These are phyloP conservation scores for Eutrema japonicum DNA, from an alignment of 345 rosid genomes.

Conservation along the genomic window DNA sequence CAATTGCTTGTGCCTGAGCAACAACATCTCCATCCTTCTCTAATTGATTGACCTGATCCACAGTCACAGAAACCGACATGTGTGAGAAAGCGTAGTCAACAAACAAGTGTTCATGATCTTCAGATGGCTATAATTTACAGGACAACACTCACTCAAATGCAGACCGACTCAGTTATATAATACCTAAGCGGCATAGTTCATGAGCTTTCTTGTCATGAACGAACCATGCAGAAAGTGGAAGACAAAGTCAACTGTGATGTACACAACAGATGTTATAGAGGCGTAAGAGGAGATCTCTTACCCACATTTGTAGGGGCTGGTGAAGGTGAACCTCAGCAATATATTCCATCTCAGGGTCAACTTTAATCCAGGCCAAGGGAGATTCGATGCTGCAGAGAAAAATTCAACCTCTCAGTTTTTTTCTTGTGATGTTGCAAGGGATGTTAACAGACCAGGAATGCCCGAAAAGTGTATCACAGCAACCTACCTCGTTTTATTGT, in stretches of 20 bases:
- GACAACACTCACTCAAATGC: slow-evolving; percentile 10
- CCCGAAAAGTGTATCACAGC: slow-evolving; percentile 5
- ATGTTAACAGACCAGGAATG: slow-evolving; percentile 34
- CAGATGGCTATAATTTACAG: slow-evolving; percentile 23
- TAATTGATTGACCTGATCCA: slow-evolving; percentile 77
- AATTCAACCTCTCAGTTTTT: slow-evolving; percentile 24
- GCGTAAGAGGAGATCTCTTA: slow-evolving; percentile 50
- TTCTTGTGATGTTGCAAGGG: slow-evolving; percentile 34
- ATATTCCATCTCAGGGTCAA: slow-evolving; percentile 99
- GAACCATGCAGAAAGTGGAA: slow-evolving; percentile 26
- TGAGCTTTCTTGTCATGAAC: slow-evolving; percentile 26
- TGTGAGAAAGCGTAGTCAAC: slow-evolving; percentile 15
- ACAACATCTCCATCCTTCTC: slow-evolving; percentile 98
- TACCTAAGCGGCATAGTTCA: slow-evolving; percentile 25
- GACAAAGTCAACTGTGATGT: slow-evolving; percentile 29
- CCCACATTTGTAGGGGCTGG: slow-evolving; percentile 99
- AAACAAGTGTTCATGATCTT: slow-evolving; percentile 13
- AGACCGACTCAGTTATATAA: slow-evolving; percentile 12
- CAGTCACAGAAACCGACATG: slow-evolving; percentile 33
- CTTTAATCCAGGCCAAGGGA: slow-evolving; percentile 92
- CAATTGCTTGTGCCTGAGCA: slow-evolving; percentile 91
- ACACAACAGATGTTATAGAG: slow-evolving; percentile 19
- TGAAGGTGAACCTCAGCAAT: slow-evolving; percentile 93
- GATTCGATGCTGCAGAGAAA: slow-evolving; percentile 79
- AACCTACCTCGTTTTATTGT: slow-evolving; percentile 76